phyloP scores from a whole-genome alignment of 2,329 filamentous ascomycete genomes.

The Colletotrichum eremochloae region DNA sequence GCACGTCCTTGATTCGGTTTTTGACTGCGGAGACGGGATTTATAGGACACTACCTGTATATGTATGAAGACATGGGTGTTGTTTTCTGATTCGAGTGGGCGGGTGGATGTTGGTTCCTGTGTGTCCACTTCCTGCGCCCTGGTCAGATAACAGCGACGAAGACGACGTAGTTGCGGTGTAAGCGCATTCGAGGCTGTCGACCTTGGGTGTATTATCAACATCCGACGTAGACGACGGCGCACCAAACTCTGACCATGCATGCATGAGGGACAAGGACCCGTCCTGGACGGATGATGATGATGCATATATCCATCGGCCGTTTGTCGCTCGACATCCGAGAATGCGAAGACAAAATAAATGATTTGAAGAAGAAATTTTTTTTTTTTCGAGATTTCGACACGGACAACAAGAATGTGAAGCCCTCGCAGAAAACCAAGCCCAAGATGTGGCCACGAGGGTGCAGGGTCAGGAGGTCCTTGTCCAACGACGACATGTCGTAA shows the following conservation, averaged over 20 bases:
- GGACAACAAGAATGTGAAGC: background rate
- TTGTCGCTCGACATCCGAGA: background rate
- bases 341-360: background rate
- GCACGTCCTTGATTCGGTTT: conserved; percentile 33
- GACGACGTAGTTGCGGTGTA: conserved; percentile 28
- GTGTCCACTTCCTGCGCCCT: conserved; percentile 26
- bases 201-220: background rate
- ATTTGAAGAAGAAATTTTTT: background rate
- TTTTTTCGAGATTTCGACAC: background rate
- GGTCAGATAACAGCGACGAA: conserved; percentile 4
- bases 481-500: conserved; percentile 6
- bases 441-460: conserved; percentile 14
- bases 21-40: conserved; percentile 30
- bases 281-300: background rate
- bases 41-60: background rate
- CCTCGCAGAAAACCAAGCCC: conserved; percentile 26
- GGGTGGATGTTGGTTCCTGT: conserved; percentile 30
- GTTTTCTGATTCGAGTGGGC: conserved; percentile 11
- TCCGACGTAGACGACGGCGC: background rate
- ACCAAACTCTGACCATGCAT: background rate
- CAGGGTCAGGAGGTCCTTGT: conserved; percentile 19
- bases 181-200: conserved; percentile 4
- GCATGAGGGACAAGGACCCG: background rate
- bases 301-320: background rate
- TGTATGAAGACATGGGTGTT: background rate